phyloP scores from a whole-genome alignment of 345 rosid genomes.

The Citrus sp. region DNA sequence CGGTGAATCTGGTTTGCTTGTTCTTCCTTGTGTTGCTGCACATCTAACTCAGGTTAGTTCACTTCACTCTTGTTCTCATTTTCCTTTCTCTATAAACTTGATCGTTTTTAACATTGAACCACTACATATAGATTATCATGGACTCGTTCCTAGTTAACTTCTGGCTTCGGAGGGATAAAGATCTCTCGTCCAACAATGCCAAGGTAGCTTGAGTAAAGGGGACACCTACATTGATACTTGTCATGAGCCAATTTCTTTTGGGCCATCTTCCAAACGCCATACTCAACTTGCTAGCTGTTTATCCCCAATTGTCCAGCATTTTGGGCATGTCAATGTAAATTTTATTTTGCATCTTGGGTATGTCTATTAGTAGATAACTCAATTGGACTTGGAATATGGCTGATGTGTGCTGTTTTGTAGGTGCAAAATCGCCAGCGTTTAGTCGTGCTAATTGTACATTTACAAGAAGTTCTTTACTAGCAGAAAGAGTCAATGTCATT shows the following conservation, averaged over 20 bases:
- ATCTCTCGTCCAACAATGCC: conserved; percentile 25
- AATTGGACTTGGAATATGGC: too few relatives aligned
- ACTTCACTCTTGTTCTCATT: not conserved
- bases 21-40: conserved; percentile 94
- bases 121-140: conserved; percentile 44
- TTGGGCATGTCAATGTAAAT: not conserved
- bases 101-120: conserved; percentile 5
- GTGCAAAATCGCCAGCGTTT: too few relatives aligned
- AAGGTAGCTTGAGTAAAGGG: conserved; percentile 37
- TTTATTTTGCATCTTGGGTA: too few relatives aligned
- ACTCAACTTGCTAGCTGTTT: too few relatives aligned
- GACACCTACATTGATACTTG: not conserved
- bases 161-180: conserved; percentile 47
- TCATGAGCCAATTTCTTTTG: not conserved
- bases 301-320: not conserved
- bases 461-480: too few relatives aligned
- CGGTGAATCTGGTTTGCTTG: conserved; percentile 83
- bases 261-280: not conserved
- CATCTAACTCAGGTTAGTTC: conserved; percentile 67
- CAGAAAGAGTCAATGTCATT: too few relatives aligned
- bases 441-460: too few relatives aligned
- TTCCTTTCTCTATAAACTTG: not conserved
- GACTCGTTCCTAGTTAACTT: conserved; percentile 60
- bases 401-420: too few relatives aligned
- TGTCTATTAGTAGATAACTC: too few relatives aligned